Percentiles rank a stretch among this genome's conserved stretches.
Conservation (phyloP, 768 basidiomycete species). For the Kwoniella botswanensis region DNA sequence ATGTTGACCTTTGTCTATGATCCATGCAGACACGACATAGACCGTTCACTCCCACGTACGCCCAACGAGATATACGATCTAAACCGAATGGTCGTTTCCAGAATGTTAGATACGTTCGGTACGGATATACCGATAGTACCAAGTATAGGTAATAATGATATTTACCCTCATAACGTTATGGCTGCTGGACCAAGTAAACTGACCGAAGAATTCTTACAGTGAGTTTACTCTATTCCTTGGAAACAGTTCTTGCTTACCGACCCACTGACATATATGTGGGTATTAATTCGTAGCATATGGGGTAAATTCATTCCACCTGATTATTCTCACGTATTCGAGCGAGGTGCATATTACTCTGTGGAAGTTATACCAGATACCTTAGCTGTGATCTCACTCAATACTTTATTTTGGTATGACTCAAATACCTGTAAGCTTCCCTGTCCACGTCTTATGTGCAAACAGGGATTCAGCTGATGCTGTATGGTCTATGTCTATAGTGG, state of each 20-base stretch:
- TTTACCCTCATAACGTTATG: slow-evolving; percentile 68
- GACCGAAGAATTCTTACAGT: slow-evolving; percentile 70
- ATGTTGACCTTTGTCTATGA: too few species aligned
- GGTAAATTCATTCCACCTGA: slow-evolving; percentile 76
- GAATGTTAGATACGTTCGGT: slow-evolving; percentile 76
- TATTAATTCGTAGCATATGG: slow-evolving; percentile 69
- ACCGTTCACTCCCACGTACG: slow-evolving; percentile 78
- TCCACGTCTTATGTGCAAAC: not conserved
- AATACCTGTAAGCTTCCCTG: slow-evolving; percentile 69
- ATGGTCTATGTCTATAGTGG: slow-evolving; percentile 62
- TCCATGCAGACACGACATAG: slow-evolving; percentile 75
- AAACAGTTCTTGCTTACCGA: not conserved
- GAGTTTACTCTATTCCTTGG: slow-evolving; percentile 45
- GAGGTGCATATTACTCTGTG: slow-evolving; percentile 81
- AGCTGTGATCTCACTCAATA: slow-evolving; percentile 84
- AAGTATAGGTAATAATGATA: slow-evolving; percentile 87
- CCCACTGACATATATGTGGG: not conserved
- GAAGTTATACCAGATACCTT: slow-evolving; percentile 78
- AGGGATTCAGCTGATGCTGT: not conserved
- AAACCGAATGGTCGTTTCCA: slow-evolving; percentile 69
- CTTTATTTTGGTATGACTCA: slow-evolving; percentile 87
- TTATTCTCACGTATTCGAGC: slow-evolving; percentile 77
- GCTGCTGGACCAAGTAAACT: slow-evolving; percentile 57
- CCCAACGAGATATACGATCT: slow-evolving; percentile 75
- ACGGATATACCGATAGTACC: slow-evolving; percentile 77